phyloP scores from a whole-genome alignment of 2,329 filamentous ascomycete species.

The Aspergillus fischeri region DNA sequence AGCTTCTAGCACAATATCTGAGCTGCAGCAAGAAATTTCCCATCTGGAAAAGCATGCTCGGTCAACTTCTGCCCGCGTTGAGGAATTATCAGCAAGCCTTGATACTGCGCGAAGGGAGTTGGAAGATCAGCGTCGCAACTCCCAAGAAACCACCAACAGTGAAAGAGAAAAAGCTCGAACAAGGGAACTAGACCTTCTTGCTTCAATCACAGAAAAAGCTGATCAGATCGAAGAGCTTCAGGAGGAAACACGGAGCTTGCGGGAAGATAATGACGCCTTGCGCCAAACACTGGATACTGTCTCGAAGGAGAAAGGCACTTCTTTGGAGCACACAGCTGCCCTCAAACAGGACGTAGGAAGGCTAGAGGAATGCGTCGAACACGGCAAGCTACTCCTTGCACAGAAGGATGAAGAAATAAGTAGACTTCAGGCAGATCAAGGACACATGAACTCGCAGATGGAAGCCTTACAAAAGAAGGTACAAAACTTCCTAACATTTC shows the following conservation, averaged over 20 bases:
- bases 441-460: slow-evolving; percentile 12
- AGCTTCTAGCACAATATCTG: slow-evolving; percentile 31
- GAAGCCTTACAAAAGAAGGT: slow-evolving; percentile 22
- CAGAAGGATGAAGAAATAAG: slow-evolving; percentile 25
- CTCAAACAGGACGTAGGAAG: slow-evolving; percentile 24
- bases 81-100: slow-evolving; percentile 32
- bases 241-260: slow-evolving; percentile 27
- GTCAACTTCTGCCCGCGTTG: slow-evolving; percentile 33
- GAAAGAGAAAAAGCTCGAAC: slow-evolving; percentile 29
- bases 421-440: slow-evolving; percentile 18
- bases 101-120: slow-evolving; percentile 34
- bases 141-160: slow-evolving; percentile 23
- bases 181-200: slow-evolving; percentile 42
- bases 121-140: slow-evolving; percentile 31
- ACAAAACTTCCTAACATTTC: slow-evolving; percentile 7
- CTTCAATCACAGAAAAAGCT: slow-evolving; percentile 42
- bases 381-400: slow-evolving; percentile 12
- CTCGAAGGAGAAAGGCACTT: slow-evolving; percentile 21
- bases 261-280: slow-evolving; percentile 18
- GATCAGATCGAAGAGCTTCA: slow-evolving; percentile 43
- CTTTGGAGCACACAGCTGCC: slow-evolving; percentile 16
- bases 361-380: slow-evolving; percentile 20
- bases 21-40: slow-evolving; percentile 40
- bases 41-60: slow-evolving; percentile 35
- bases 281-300: slow-evolving; percentile 17